Conservation (phyloP, 169 alveolate genomes). For the Plasmodium cynomolgi region DNA sequence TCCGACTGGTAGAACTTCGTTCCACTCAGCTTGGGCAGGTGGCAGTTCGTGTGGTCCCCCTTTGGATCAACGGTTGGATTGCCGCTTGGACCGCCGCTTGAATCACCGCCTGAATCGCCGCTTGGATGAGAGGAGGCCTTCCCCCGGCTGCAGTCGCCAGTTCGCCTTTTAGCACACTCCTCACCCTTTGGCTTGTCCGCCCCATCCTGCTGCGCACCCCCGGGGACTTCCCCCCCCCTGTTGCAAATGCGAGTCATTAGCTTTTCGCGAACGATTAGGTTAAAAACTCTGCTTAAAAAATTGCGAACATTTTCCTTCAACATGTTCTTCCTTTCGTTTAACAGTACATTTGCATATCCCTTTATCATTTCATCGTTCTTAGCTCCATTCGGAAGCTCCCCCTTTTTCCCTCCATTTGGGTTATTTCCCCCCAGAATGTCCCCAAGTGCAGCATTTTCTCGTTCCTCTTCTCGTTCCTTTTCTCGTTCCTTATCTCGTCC, state of each 20-base stretch:
- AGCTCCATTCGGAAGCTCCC: not conserved
- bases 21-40: not conserved
- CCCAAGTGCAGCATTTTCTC: not conserved
- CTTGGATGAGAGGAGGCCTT: not conserved
- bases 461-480: not conserved
- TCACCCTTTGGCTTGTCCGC: not conserved
- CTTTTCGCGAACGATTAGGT: constrained; percentile 37
- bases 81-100: not conserved
- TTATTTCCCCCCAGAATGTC: not conserved
- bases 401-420: not conserved
- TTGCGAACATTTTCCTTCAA: not conserved
- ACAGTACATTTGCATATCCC: not conserved
- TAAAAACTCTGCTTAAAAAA: constrained; percentile 26
- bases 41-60: not conserved
- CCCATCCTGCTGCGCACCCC: not conserved
- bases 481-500: too few relatives aligned
- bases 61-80: not conserved
- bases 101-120: not conserved
- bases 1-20: not conserved
- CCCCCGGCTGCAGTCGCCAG: not conserved
- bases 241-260: constrained; percentile 28
- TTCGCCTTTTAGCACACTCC: not conserved
- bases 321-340: not conserved
- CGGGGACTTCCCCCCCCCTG: not conserved
- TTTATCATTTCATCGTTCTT: constrained; percentile 11